Conservation (phyloP, 768 basidiomycete genomes). For the Holtermanniella nyarrowii region DNA sequence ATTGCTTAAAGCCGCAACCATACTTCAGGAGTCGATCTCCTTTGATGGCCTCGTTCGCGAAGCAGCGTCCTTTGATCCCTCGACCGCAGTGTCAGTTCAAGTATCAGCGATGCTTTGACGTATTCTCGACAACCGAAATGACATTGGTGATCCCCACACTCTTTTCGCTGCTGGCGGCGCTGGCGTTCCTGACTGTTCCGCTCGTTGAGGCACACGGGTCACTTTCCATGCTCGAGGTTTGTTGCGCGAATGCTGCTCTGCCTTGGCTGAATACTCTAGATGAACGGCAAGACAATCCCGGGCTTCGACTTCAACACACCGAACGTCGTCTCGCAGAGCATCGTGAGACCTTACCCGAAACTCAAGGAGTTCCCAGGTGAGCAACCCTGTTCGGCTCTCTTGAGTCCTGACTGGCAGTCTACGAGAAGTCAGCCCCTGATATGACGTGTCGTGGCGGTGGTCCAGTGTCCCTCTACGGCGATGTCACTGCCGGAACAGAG, state of each 20-base stretch:
- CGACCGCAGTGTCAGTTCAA: too few relatives aligned
- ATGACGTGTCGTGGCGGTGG: not conserved
- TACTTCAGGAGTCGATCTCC: too few relatives aligned
- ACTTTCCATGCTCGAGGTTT: too few relatives aligned
- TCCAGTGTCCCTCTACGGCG: not conserved
- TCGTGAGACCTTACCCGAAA: not conserved
- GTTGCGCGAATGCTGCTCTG: too few relatives aligned
- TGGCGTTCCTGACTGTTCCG: not conserved
- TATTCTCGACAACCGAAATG: too few relatives aligned
- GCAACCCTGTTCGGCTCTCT: too few relatives aligned
- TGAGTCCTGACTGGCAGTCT: not conserved
- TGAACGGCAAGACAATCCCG: not conserved
- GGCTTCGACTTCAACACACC: not conserved
- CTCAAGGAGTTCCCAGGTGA: not conserved
- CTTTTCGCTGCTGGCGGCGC: not conserved
- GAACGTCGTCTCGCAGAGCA: not conserved
- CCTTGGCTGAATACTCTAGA: too few relatives aligned
- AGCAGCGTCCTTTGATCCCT: too few relatives aligned
- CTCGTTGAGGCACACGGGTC: not conserved
- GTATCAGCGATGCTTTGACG: too few relatives aligned
- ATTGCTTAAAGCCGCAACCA: too few relatives aligned
- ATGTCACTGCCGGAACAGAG: not conserved
- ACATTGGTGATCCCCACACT: too few relatives aligned
- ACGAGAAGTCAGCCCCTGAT: not conserved
- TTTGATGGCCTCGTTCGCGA: too few relatives aligned